Evolutionary conservation across 345 rosid species (phyloP).

Genomic region (Hevea brasiliensis): DNA sequence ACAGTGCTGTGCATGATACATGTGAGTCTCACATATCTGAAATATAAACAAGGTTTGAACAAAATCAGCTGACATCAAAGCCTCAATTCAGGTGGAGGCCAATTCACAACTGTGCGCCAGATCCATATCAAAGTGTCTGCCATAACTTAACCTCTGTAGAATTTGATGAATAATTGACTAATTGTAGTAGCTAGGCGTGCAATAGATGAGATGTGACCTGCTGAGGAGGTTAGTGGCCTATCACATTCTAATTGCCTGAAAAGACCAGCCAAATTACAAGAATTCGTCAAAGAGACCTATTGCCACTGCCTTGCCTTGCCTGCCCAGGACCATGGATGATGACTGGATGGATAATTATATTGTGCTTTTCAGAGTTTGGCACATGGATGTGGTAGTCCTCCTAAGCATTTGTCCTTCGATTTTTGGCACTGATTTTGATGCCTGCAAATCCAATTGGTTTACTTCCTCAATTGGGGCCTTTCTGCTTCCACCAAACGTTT

Average conservation of each 20-base stretch:
- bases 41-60: too few species aligned
- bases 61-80: too few species aligned
- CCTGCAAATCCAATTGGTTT: constrained; percentile 11
- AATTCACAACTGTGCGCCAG: too few species aligned
- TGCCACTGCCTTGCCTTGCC: not conserved
- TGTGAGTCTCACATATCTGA: too few species aligned
- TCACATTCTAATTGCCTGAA: constrained; percentile 19
- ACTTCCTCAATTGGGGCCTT: constrained; percentile 16
- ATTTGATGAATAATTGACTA: too few species aligned
- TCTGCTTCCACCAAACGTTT: constrained; percentile 20
- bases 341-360: constrained; percentile 11
- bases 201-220: constrained; percentile 8
- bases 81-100: too few species aligned
- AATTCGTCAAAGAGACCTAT: not conserved
- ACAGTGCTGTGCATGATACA: too few species aligned
- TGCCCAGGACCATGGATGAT: constrained; percentile 11
- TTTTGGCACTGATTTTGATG: constrained; percentile 21
- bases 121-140: too few species aligned
- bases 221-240: constrained; percentile 5
- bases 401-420: not conserved
- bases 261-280: constrained; percentile 1
- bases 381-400: constrained; percentile 35
- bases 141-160: too few species aligned
- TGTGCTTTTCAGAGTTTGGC: constrained; percentile 9
- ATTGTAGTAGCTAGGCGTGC: too few species aligned